These are phyloP conservation scores for Globisporangium acanthophoron DNA, from an alignment of 352 stramenopile species.

Conservation along the genomic window DNA sequence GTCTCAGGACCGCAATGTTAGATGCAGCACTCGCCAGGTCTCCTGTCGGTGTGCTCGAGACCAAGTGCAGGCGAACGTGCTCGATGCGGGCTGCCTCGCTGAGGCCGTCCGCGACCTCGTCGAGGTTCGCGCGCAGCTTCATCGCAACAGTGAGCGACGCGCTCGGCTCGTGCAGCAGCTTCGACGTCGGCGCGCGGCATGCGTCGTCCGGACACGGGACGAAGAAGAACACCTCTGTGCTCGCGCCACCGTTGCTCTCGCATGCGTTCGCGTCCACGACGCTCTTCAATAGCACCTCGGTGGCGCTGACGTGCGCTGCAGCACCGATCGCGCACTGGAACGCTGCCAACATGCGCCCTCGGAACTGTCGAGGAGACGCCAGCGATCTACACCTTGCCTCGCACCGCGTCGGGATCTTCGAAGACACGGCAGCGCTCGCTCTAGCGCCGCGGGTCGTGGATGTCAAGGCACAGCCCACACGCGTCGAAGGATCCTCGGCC, in stretches of 20 bases:
- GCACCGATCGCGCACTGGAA: slow-evolving; percentile 4
- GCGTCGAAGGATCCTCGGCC: slow-evolving; percentile 30
- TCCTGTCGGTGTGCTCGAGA: neutral
- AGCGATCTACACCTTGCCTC: slow-evolving; percentile 13
- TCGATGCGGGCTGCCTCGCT: slow-evolving; percentile 14
- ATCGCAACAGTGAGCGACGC: slow-evolving; percentile 14
- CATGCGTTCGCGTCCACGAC: neutral
- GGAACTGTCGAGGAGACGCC: slow-evolving; percentile 4
- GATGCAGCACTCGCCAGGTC: neutral
- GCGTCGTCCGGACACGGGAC: slow-evolving; percentile 4
- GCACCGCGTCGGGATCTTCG: slow-evolving; percentile 24
- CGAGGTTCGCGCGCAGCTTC: slow-evolving; percentile 18
- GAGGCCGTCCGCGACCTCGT: slow-evolving; percentile 12
- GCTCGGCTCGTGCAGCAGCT: slow-evolving; percentile 14
- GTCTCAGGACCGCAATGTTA: neutral
- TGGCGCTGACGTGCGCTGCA: neutral
- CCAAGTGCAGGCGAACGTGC: slow-evolving; percentile 15
- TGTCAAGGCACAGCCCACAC: slow-evolving; percentile 31
- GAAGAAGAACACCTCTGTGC: slow-evolving; percentile 9
- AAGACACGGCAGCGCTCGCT: slow-evolving; percentile 23
- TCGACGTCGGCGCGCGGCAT: slow-evolving; percentile 10
- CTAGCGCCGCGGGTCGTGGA: slow-evolving; percentile 21
- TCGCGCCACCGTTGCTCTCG: too few species aligned
- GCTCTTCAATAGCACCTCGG: slow-evolving; percentile 6
- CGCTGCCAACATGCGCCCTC: slow-evolving; percentile 2